Base-by-base conservation (phyloP, 768 basidiomycete species). In the Leccinum subtestaceum region DNA sequence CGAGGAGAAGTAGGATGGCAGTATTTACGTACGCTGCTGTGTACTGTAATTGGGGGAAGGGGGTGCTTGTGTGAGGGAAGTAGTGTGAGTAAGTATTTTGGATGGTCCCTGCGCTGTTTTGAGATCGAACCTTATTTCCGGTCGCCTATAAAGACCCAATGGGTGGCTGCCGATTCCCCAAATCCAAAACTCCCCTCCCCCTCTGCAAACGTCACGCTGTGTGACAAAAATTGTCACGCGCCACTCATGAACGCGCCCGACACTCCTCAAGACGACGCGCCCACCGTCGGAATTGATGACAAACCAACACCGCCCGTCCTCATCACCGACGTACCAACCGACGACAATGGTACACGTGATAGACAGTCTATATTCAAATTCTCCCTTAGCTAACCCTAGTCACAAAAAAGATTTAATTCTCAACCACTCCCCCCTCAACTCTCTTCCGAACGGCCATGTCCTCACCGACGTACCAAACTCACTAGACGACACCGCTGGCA, bases 41-140 rank as follows among this genome's bases (percentile, higher is more conserved):
- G 47, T 57, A 46, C 52, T 27, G 53, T 63, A 46, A 46, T 49
- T 51, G 47, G 52, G 50, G 50, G 48, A 51, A 31, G 32, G 60
- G 58, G 52, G 56, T 13, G 56, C 40, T 58, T 51, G 66, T 40
- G 61, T 43, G 64, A 55, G 73, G 58, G 70, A 61, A 58, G 63
- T 53, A 56, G 74, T 68, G 71, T 69, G 73, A 74, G 72, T 64
- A 59, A 72, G 72, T 64, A 75, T 73, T 69, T 71, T 70, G 72
- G 75, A 68, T 85, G 85, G 84, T 80, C 85, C 85, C 81, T 84
- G 86, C 85, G 83, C 82, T 80, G 83, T 84, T 72, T 72, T 72
- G 70, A 85, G 85, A 85, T 85, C 85, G 86, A 89, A 89, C 86
- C 85, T 89, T 88, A 88, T 85, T 81, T 89, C 82, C 78, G 77